phyloP scores from a whole-genome alignment of 73 alveolate species.

The Paramecium primaurelia region DNA sequence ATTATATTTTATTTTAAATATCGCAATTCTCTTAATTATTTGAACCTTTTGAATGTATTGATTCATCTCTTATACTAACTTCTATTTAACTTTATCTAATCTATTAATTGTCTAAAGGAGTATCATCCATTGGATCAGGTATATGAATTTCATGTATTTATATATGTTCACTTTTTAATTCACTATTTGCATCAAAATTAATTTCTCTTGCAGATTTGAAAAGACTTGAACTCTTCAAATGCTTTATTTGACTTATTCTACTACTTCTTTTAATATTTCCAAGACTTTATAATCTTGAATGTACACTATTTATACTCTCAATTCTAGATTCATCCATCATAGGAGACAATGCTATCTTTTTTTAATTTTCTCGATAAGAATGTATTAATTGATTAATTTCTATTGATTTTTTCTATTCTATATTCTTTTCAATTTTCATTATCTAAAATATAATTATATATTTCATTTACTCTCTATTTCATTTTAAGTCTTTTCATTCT shows the following conservation, averaged over 20 bases:
- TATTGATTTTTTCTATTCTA: not conserved
- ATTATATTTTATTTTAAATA: not conserved
- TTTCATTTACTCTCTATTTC: not conserved
- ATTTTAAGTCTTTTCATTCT: not conserved
- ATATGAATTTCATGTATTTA: not conserved
- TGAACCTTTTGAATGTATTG: not conserved
- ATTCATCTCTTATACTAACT: not conserved
- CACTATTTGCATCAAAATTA: not conserved
- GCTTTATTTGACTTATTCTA: not conserved
- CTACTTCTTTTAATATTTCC: not conserved
- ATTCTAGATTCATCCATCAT: not conserved
- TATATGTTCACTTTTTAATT: not conserved
- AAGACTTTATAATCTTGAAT: not conserved
- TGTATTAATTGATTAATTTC: not conserved
- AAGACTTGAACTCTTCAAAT: not conserved
- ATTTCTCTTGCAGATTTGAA: not conserved
- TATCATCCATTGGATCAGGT: not conserved
- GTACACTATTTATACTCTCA: not conserved
- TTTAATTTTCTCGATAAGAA: not conserved
- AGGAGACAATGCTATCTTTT: not conserved
- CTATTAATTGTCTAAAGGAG: not conserved
- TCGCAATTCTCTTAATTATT: not conserved
- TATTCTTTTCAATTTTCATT: not conserved
- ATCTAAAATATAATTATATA: not conserved
- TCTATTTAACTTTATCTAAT: not conserved